Conservation (phyloP, 2,329 filamentous ascomycete genomes). For the Monosporascus ibericus region DNA sequence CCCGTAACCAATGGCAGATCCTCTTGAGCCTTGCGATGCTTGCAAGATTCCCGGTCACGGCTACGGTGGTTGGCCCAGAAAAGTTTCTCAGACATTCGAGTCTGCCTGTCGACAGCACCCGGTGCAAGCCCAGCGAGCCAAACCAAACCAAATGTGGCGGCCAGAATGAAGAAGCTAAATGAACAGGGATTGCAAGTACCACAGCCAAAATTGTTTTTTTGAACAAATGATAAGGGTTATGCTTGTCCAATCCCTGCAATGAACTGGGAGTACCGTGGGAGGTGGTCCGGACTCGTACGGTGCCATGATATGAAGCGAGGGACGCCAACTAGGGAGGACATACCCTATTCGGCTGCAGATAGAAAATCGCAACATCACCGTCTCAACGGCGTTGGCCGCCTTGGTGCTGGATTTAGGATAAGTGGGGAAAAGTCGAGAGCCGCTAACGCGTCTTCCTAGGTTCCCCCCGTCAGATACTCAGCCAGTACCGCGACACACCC, state of each 20-base stretch:
- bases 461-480: too few species aligned
- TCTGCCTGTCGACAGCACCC: neutral
- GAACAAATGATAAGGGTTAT: neutral
- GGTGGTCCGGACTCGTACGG: neutral
- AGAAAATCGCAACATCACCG: neutral
- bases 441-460: too few species aligned
- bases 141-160: neutral
- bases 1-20: too few species aligned
- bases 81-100: neutral
- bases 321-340: neutral
- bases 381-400: neutral
- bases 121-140: neutral
- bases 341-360: neutral
- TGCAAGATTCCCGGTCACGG: neutral
- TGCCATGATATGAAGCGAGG: neutral
- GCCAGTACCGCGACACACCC: too few species aligned
- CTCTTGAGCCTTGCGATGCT: neutral
- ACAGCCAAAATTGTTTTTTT: neutral
- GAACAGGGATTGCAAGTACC: neutral
- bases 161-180: neutral
- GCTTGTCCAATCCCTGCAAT: too few species aligned
- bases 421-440: too few species aligned
- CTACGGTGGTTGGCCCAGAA: neutral
- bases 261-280: neutral
- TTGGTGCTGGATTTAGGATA: neutral